Percentiles rank a stretch among this genome's conserved stretches.
phyloP scores from a whole-genome alignment of 202 grass and related monocot genomes.

The Alloteropsis angusta region DNA sequence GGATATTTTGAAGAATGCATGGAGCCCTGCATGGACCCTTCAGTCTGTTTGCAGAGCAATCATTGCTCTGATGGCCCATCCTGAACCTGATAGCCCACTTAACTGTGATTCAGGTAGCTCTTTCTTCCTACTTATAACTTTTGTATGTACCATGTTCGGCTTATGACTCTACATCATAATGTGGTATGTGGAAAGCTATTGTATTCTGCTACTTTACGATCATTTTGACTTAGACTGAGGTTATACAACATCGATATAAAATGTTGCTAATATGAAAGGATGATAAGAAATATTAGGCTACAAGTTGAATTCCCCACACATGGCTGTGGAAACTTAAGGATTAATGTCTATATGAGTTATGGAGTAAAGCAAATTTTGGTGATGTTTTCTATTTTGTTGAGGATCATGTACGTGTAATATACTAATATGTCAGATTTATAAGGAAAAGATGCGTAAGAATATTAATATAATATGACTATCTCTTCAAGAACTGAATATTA shows the following conservation, averaged over 20 bases:
- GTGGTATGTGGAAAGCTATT: not conserved
- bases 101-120: conserved; percentile 93
- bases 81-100: conserved; percentile 91
- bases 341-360: too few species aligned
- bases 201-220: not conserved
- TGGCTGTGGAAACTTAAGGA: too few species aligned
- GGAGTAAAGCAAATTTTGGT: too few species aligned
- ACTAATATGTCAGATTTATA: too few species aligned
- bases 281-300: not conserved
- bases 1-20: conserved; percentile 99
- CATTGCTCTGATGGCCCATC: conserved; percentile 98
- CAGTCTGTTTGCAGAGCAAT: conserved; percentile 99
- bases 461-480: too few species aligned
- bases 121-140: conserved; percentile 9
- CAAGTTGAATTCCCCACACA: too few species aligned
- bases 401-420: too few species aligned
- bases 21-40: conserved; percentile 98
- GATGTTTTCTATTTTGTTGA: too few species aligned
- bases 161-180: not conserved
- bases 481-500: too few species aligned
- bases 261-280: not conserved
- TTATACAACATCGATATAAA: not conserved
- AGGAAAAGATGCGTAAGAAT: too few species aligned
- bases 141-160: not conserved
- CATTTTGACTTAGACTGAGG: not conserved